Base-by-base conservation (phyloP, 192 early-diverging fungal genomes). In the Pecoramyces ruminantium region DNA sequence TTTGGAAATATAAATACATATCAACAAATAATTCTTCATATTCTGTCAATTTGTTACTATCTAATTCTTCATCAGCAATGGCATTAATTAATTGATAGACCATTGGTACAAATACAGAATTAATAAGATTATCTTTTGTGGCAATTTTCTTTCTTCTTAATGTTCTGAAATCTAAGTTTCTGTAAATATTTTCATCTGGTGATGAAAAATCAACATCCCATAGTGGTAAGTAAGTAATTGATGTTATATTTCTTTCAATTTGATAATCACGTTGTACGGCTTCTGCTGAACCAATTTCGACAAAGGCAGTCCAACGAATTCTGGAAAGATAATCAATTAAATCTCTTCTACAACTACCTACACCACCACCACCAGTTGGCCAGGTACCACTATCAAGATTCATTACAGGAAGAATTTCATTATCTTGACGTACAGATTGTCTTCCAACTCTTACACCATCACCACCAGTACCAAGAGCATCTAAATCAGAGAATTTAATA, bases 301-400 rank as follows among this genome's bases (percentile, higher is more conserved):
- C 86, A 29, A 88, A 77, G 4, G 86, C 81, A 13, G 84, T 88
- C 86, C 86, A 87, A 38, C 86, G 86, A 29, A 87, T 81, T 29
- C 84, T 29, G 1, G 58, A 30, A 16, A 87, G 78, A 34, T 81
- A 81, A 51, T 87, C 84, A 82, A 87, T 85, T 18, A 87, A 34
- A 84, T 87, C 86, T 28, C 86, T 80, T 38, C 86, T 81, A 78
- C 86, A 87, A 30, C 82, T 84, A 27, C 86, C 86, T 28, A 87
- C 86, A 38, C 86, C 86, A 42, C 86, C 86, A 25, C 86, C 86
- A 29, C 86, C 86, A 27, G 86, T 87, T 21, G 86, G 86, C 86
- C 86, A 87, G 0, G 86, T 87, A 28, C 86, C 86, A 78, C 82
- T 83, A 79, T 87, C 86, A 5, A 86, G 40, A 79, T 84, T 85